Conservation (phyloP, 148 eudicot genomes). For the Cornus suecica region DNA sequence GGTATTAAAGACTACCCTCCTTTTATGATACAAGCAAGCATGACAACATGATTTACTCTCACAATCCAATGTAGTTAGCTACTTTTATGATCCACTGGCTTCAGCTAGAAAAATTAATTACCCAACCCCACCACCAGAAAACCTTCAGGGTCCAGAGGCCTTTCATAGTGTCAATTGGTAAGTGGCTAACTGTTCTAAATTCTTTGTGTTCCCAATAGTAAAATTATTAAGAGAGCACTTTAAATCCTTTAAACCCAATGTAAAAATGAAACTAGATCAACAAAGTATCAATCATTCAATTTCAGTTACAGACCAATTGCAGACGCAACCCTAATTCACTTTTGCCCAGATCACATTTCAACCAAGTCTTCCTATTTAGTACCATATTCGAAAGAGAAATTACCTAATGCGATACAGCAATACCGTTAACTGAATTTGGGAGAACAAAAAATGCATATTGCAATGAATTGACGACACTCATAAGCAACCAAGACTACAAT, state of each 20-base stretch:
- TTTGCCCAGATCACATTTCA: neutral
- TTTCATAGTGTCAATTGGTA: neutral
- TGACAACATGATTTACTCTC: neutral
- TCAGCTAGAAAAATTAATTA: neutral
- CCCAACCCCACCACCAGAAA: neutral
- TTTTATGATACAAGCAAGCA: neutral
- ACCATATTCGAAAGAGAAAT: neutral
- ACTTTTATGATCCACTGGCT: neutral
- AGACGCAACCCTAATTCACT: neutral
- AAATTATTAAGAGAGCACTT: too few relatives aligned
- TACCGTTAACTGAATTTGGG: too few relatives aligned
- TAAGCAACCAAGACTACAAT: too few relatives aligned
- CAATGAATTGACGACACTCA: neutral
- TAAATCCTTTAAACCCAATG: too few relatives aligned
- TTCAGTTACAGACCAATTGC: neutral
- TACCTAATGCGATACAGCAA: neutral
- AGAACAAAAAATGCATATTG: too few relatives aligned
- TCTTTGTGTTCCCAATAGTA: neutral
- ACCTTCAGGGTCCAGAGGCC: neutral
- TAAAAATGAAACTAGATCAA: too few relatives aligned
- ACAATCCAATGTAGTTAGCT: neutral
- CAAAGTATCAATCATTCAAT: neutral
- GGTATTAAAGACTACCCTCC: too few relatives aligned
- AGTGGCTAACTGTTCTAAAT: neutral
- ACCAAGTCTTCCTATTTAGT: neutral